Evolutionary conservation across 805 yeast genomes (phyloP).

Genomic region (Schwanniomyces yamadae): DNA sequence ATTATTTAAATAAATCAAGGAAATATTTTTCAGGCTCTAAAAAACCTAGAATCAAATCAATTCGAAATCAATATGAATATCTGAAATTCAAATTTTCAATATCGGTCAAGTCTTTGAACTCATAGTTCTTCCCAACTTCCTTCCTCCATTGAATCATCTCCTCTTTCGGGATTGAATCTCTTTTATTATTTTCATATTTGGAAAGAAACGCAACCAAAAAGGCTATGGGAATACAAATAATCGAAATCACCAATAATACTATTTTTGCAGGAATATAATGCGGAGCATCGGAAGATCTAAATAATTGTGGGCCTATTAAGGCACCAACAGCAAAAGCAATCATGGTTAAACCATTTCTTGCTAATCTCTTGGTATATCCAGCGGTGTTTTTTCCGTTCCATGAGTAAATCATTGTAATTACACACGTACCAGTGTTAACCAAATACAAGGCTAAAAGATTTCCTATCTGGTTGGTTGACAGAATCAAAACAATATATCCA

Average conservation of each 20-base stretch:
- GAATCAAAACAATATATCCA: conserved; percentile 43
- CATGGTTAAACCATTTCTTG: conserved; percentile 56
- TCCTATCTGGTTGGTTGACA: conserved; percentile 36
- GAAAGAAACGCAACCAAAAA: conserved; percentile 43
- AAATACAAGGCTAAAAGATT: conserved; percentile 50
- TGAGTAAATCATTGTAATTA: conserved; percentile 56
- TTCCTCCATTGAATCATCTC: conserved; percentile 5
- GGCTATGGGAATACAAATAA: conserved; percentile 44
- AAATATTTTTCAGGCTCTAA: too few species aligned
- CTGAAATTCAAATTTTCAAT: conserved; percentile 56
- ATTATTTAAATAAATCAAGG: too few species aligned
- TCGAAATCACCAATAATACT: conserved; percentile 51
- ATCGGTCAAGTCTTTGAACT: conserved; percentile 60
- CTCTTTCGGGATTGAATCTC: conserved; percentile 39
- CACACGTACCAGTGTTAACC: conserved; percentile 55
- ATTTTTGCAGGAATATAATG: conserved; percentile 59
- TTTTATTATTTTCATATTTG: conserved; percentile 48
- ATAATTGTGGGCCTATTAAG: conserved; percentile 67
- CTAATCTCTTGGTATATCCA: conserved; percentile 72
- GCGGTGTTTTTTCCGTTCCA: conserved; percentile 68
- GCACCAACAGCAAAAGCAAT: conserved; percentile 69
- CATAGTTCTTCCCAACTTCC: conserved; percentile 31
- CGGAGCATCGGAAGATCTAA: conserved; percentile 53
- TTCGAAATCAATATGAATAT: conserved; percentile 47
- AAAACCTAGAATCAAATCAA: too few species aligned